Conservation (phyloP, 805 yeast genomes). For the Isabelozyma heimii region DNA sequence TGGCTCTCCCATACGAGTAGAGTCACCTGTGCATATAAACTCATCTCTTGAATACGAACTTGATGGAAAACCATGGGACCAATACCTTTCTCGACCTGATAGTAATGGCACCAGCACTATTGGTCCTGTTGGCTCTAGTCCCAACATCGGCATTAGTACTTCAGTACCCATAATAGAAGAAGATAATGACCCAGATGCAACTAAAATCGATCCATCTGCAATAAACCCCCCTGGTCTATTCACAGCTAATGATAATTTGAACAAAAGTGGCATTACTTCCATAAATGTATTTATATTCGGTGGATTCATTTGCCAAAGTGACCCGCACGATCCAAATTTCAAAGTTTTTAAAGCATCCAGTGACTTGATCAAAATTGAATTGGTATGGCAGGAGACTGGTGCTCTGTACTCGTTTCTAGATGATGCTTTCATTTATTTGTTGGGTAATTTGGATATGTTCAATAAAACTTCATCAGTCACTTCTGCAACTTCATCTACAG, state of each 20-base stretch:
- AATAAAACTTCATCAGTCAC: background rate
- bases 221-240: background rate
- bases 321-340: constrained; percentile 6
- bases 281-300: constrained; percentile 37
- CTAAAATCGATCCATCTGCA: background rate
- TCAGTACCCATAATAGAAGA: background rate
- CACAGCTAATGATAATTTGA: constrained; percentile 7
- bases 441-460: constrained; percentile 2
- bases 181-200: background rate
- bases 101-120: background rate
- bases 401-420: constrained; percentile 12
- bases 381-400: constrained; percentile 17
- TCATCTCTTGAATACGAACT: background rate
- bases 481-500: background rate
- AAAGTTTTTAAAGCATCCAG: constrained; percentile 26
- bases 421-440: constrained; percentile 16
- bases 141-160: background rate
- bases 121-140: background rate
- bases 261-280: constrained; percentile 14
- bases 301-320: constrained; percentile 24
- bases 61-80: background rate
- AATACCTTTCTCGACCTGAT: background rate
- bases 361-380: constrained; percentile 34
- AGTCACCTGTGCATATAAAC: background rate
- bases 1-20: background rate